These are phyloP conservation scores for Solanum ossicruentum DNA, from an alignment of 257 asterid genomes.

Conservation along the genomic window DNA sequence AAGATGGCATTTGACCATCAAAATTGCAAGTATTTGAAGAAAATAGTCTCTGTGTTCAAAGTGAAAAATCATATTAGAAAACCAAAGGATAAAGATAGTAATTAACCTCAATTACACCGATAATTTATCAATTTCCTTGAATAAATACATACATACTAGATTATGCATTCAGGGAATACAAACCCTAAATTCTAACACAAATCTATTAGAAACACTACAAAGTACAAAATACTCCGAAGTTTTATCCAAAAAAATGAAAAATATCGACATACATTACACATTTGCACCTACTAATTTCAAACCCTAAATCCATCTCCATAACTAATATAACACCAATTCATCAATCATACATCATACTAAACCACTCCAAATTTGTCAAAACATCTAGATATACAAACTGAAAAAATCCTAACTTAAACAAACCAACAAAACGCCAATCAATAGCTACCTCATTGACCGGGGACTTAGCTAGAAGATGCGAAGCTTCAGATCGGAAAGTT, in stretches of 20 bases:
- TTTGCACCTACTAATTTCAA: background rate
- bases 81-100: background rate
- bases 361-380: background rate
- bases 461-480: conserved; percentile 57
- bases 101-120: background rate
- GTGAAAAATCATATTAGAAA: background rate
- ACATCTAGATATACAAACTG: background rate
- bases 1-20: background rate
- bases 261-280: background rate
- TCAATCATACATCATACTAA: background rate
- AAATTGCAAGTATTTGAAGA: background rate
- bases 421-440: background rate
- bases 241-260: background rate
- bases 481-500: conserved; percentile 69
- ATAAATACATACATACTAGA: background rate
- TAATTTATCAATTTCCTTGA: background rate
- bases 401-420: background rate
- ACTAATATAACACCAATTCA: background rate
- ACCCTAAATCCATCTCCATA: background rate
- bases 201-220: background rate
- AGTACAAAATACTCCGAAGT: background rate
- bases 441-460: conserved; percentile 58
- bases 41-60: background rate
- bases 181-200: background rate
- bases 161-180: background rate